Evolutionary conservation across 1,139 yeast genomes (phyloP), one percentile per base, ranked within the genome.

Genomic region (Kazachstania sp.): DNA sequence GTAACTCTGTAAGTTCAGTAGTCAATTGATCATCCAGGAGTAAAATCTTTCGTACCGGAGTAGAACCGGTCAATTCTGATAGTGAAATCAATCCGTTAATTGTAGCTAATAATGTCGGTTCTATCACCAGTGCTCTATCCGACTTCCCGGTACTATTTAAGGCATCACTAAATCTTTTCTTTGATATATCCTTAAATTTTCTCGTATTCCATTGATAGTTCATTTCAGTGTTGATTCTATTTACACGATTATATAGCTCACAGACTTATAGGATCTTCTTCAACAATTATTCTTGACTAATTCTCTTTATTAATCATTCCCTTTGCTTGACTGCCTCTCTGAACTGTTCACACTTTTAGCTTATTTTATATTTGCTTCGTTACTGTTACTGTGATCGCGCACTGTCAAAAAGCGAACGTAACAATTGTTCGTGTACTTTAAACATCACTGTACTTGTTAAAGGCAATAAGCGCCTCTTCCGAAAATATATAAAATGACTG

Each of bases 31-130:
- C 54, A 47, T 55, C 57, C 7, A 58, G 44, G 6, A 51, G 45
- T 3, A 58, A 48, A 13, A 62, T 55, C 43, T 60, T 56, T 18
- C 52, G 48, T n/a, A 61, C 61, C 2, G 55, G 54, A 2, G 64
- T 61, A 4, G 49, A 42, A 15, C 54, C 49, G 11, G 57, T 60
- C 45, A 63, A 47, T 38, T 58, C 55, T 16, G 59, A 52, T 39
- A 61, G 61, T 5, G 61, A 51, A 28, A 61, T 41, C 11, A 63
- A 38, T 6, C 42, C 43, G 44, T 60, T 60, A 32, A 63, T 28
- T 13, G 48, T 41, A 3, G 58, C 49, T 20, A 62, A 41, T 8
- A 60, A 31, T 7, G 45, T 48, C 4, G 54, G 52, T 45, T 60
- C 60, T 23, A 61, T 54, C 28, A 60, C 52, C 15, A 63, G 40